Evolutionary conservation across 176 grass and related monocot genomes (phyloP), one percentile per base, ranked within the genome.

Genomic region (Tuctoria greenei): DNA sequence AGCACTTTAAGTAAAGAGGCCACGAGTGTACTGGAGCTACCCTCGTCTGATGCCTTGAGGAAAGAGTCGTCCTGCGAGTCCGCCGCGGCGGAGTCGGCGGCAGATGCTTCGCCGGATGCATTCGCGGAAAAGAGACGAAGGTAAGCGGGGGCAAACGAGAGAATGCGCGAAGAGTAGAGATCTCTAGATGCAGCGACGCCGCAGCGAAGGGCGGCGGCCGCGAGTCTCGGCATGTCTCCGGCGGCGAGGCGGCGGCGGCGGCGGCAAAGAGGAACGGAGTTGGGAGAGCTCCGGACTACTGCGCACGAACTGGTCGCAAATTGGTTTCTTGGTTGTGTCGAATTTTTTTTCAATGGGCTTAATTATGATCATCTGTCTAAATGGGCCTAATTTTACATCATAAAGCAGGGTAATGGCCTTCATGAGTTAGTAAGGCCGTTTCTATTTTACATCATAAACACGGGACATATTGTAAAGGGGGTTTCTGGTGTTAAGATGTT

Each of bases 141-240:
- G 28, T 47, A 63, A 7, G 2, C 64, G 28, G 18, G 70, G 10
- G 16, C 8, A 37, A 44, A 63, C 15, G 65, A 46, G 11, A 46
- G 40, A 0, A 77, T 15, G 38, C 4, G 42, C 14, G 37, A 62
- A 10, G 57, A 63, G 9, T 26, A 24, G 26, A 41, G 28, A 2
- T 18, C 6, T 45, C 37, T 36, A 35, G 54, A 83, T 8, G 64
- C 31, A 24, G 70, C 36, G 5, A 64, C 18, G 71, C 76, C 70
- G 28, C 76, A 64, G 28, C 56, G 57, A 24, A 88, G 57, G 46
- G 45, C 76, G 46, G 86, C 86, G 17, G 47, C 76, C 45, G 65
- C 47, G 57, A 84, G 47, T 47, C 81, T 88, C 76, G 86, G 71
- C 86, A 80, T 88, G 58, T 75, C 64, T 74, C 57, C 81, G 64